A percentile compares a stretch with the other conserved stretches of the same genome.
These are phyloP conservation scores for Pluteus cervinus DNA, from an alignment of 768 basidiomycete genomes.

Conservation along the genomic window DNA sequence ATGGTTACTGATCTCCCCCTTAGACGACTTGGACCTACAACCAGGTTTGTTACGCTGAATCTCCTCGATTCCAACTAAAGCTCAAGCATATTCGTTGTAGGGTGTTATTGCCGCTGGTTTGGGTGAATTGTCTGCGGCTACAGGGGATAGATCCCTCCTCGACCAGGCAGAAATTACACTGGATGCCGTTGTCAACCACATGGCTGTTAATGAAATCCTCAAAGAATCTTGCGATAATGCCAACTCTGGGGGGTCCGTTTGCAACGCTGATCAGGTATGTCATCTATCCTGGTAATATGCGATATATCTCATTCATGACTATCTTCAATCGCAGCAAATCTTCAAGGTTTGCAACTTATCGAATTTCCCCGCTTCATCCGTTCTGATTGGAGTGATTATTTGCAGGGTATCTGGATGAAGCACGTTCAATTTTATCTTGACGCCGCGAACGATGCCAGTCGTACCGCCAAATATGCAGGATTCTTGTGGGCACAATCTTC, in stretches of 20 bases:
- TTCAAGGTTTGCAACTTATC: constrained; percentile 29
- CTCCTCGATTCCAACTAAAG: background rate
- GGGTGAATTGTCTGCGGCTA: constrained; percentile 36
- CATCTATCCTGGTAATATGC: background rate
- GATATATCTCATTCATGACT: too few species aligned
- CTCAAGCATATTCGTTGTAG: constrained; percentile 17
- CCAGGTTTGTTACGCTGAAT: constrained; percentile 27
- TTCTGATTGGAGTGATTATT: background rate
- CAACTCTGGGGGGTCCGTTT: constrained; percentile 27
- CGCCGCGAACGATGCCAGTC: constrained; percentile 31
- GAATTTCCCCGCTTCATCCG: background rate
- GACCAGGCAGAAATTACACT: constrained; percentile 46
- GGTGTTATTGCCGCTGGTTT: constrained; percentile 52
- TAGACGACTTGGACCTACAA: constrained; percentile 59
- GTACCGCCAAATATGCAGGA: constrained; percentile 35
- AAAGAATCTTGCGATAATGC: constrained; percentile 50
- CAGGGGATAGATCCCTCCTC: constrained; percentile 30
- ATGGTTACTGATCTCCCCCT: background rate
- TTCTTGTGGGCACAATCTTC: constrained; percentile 35
- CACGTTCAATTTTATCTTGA: constrained; percentile 47
- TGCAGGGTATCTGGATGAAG: constrained; percentile 46
- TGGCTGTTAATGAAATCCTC: constrained; percentile 36
- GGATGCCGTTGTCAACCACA: constrained; percentile 37
- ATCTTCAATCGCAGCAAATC: constrained; percentile 25
- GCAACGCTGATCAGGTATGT: constrained; percentile 40